Evolutionary conservation across 805 yeast genomes (phyloP).

Genomic region (Saturnispora serradocipensis): DNA sequence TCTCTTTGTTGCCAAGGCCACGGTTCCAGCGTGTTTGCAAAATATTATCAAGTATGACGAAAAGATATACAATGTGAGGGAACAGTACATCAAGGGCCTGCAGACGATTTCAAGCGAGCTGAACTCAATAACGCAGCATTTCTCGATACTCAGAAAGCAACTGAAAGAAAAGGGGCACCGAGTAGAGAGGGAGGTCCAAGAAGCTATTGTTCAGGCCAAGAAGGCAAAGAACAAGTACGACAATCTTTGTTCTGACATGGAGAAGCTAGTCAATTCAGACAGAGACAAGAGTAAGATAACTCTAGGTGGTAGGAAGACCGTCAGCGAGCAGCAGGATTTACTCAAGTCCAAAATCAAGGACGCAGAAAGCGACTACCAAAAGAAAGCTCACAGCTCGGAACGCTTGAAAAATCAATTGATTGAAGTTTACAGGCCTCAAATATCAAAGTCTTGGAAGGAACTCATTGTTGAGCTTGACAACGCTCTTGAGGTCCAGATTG

Average conservation of each 20-base stretch:
- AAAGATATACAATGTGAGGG: conserved; percentile 54
- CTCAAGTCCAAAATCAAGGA: conserved; percentile 65
- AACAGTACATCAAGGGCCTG: conserved; percentile 68
- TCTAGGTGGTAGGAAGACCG: conserved; percentile 67
- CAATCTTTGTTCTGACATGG: conserved; percentile 78
- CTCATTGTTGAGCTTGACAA: conserved; percentile 80
- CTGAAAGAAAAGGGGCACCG: conserved; percentile 75
- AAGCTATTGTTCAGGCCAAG: conserved; percentile 75
- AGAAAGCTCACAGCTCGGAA: conserved; percentile 63
- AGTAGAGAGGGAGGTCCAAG: conserved; percentile 76
- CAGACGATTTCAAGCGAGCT: conserved; percentile 83
- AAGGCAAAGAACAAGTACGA: conserved; percentile 77
- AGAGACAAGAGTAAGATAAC: conserved; percentile 78
- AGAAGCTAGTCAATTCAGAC: conserved; percentile 64
- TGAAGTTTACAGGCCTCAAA: conserved; percentile 66
- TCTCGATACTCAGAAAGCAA: conserved; percentile 63
- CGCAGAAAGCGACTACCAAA: conserved; percentile 82
- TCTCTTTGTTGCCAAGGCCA: conserved; percentile 32
- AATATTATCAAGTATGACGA: conserved; percentile 72
- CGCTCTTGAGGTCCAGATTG: conserved; percentile 81
- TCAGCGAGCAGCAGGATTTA: conserved; percentile 88
- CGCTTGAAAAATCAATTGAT: conserved; percentile 66
- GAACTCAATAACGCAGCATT: conserved; percentile 55
- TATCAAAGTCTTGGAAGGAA: conserved; percentile 61
- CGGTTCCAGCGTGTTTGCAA: conserved; percentile 59